Percentiles rank a stretch among this genome's conserved stretches.
phyloP scores from a whole-genome alignment of 176 grass and related monocot species.

The Cymbopogon citratus region DNA sequence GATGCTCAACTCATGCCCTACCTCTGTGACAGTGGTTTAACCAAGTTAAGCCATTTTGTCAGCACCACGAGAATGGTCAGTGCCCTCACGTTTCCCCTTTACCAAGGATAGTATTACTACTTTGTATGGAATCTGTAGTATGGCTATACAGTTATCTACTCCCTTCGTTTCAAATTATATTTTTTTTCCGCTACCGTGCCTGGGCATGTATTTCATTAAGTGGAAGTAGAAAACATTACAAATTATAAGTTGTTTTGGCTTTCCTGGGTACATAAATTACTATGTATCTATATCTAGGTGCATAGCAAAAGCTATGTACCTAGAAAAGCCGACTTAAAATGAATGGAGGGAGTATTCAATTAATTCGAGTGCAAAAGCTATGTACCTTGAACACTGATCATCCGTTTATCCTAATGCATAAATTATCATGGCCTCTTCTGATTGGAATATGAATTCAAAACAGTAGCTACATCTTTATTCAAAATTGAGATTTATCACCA shows the following conservation, averaged over 20 bases:
- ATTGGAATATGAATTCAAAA: constrained; percentile 8
- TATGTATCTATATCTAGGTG: not conserved
- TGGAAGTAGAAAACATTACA: no score
- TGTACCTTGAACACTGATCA: not conserved
- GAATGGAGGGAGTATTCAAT: not conserved
- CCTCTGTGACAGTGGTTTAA: constrained; percentile 75
- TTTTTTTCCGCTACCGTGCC: no score
- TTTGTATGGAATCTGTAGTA: constrained; percentile 23
- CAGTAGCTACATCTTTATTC: not conserved
- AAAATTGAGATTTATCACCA: not conserved
- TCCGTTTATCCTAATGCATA: not conserved
- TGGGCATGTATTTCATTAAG: no score
- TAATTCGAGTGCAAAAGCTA: not conserved
- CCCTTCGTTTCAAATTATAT: not conserved
- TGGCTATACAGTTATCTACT: constrained; percentile 4
- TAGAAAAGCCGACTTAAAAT: not conserved
- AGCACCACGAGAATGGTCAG: constrained; percentile 45
- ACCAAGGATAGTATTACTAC: constrained; percentile 21
- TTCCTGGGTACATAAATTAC: not conserved
- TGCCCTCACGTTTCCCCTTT: constrained; percentile 13
- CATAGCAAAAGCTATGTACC: not conserved
- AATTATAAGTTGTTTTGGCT: not conserved
- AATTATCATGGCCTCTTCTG: not conserved
- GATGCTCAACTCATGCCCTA: constrained; percentile 90
- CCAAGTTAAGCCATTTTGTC: constrained; percentile 62